Evolutionary conservation across 1,139 yeast species (phyloP).

Genomic region (Debaryomyces fabryi): DNA sequence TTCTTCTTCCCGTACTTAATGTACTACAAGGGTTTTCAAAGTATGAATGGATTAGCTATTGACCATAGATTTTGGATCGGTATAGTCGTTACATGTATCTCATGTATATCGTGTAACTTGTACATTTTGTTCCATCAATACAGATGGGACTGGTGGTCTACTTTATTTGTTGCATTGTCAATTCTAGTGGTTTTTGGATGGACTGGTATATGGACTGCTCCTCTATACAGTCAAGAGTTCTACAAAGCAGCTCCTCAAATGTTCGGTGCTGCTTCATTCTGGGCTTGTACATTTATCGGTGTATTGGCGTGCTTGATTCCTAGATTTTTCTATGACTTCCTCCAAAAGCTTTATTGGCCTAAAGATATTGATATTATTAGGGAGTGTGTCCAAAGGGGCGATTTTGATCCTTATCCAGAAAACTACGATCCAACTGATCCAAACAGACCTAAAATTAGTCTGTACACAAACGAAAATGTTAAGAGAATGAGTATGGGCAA

Average conservation of each 20-base stretch:
- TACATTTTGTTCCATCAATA: constrained; percentile 81
- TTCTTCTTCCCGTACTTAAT: constrained; percentile 86
- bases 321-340: constrained; percentile 66
- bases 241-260: constrained; percentile 75
- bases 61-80: constrained; percentile 92
- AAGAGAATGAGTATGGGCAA: constrained; percentile 23
- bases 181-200: constrained; percentile 73
- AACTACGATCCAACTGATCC: constrained; percentile 70
- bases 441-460: constrained; percentile 40
- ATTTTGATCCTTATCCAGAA: constrained; percentile 57
- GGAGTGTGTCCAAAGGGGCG: constrained; percentile 68
- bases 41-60: constrained; percentile 62
- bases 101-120: constrained; percentile 77
- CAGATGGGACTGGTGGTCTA: constrained; percentile 92
- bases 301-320: constrained; percentile 75
- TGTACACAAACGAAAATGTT: constrained; percentile 26
- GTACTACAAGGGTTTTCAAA: constrained; percentile 57
- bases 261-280: constrained; percentile 71
- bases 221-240: constrained; percentile 60
- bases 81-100: constrained; percentile 72
- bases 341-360: constrained; percentile 67
- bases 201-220: constrained; percentile 88
- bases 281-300: constrained; percentile 84
- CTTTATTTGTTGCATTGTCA: constrained; percentile 63
- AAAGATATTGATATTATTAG: constrained; percentile 83